Base-by-base conservation (phyloP, 768 basidiomycete genomes). In the Podaxis pistillaris region DNA sequence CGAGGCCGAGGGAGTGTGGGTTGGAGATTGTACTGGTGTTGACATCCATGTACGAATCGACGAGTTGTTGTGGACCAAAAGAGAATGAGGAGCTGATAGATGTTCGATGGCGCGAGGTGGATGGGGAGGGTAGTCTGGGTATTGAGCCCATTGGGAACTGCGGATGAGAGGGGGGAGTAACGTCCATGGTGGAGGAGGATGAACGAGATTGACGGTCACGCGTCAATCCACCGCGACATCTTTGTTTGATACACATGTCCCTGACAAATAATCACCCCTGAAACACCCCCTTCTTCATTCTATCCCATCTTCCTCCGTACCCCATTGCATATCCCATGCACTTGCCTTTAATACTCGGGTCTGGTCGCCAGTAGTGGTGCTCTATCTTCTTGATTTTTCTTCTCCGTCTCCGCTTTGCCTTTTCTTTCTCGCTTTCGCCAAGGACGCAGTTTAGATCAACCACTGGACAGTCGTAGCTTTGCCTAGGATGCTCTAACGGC, bases 1-100 rank as follows among this genome's bases (percentile, higher is more conserved):
- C 92, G 52, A 93, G 82, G 85, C 85, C 44, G 79, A 75, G n/a
- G 82, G 78, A 60, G 80, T 81, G 38, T 75, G 75, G 67, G 30
- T 82, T 79, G 15, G 87, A 86, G 40, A 83, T 71, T 2, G 83
- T 81, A 71, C 86, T 88, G 9, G 83, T 77, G 69, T 90, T 87
- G 1, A 83, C 82, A 62, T 86, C 88, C 54, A 84, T 76, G 68
- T 88, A 86, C 0, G 90, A 88, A 69, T 89, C 85, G 28, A 92
- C 81, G 28, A 93, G 81, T 11, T 85, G 85, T 68, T 90, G 87
- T 22, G 92, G 92, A 30, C 87, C 90, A 68, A 93, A 91, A 0
- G 93, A 93, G 75, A 94, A 93, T 2, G 91, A 90, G 1, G 89
- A 87, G 67, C 87, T 87, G 44, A 93, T 83, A 4, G 91, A 93